Evolutionary conservation across 2,329 filamentous ascomycete genomes (phyloP).

Genomic region (Ceratocystis cacaofunesta): DNA sequence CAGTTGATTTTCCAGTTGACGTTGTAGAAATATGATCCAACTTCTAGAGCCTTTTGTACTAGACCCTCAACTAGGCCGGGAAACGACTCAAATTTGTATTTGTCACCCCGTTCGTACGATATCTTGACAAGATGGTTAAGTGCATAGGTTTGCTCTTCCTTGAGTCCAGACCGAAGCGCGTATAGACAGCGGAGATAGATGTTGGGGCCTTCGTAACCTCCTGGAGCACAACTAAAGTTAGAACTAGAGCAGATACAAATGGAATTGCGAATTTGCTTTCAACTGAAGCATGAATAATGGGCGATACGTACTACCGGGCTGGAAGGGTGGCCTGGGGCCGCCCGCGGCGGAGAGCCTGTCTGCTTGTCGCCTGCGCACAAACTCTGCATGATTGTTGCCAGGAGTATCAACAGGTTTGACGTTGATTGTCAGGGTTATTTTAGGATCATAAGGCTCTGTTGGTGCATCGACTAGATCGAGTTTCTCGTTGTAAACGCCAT

Average conservation of each 20-base stretch:
- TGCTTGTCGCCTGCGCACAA: slow-evolving; percentile 32
- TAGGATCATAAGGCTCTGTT: slow-evolving; percentile 43
- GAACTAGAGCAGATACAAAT: background rate
- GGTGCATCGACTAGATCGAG: slow-evolving; percentile 13
- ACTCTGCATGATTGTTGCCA: slow-evolving; percentile 55
- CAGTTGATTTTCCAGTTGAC: slow-evolving; percentile 71
- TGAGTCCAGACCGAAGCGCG: slow-evolving; percentile 64
- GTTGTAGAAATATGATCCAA: slow-evolving; percentile 66
- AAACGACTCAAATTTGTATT: slow-evolving; percentile 89
- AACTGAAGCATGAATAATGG: too few relatives aligned
- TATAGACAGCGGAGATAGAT: slow-evolving; percentile 84
- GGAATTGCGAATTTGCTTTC: too few relatives aligned
- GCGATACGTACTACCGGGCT: slow-evolving; percentile 45
- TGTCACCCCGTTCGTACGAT: slow-evolving; percentile 84
- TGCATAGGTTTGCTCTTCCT: slow-evolving; percentile 78
- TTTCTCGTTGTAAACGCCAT: slow-evolving; percentile 16
- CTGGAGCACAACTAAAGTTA: slow-evolving; percentile 21
- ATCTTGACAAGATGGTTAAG: slow-evolving; percentile 91
- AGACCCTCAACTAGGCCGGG: slow-evolving; percentile 76
- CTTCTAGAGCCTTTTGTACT: slow-evolving; percentile 66
- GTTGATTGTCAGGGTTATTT: slow-evolving; percentile 21
- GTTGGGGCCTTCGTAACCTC: slow-evolving; percentile 61
- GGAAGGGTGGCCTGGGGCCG: slow-evolving; percentile 32
- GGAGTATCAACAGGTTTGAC: slow-evolving; percentile 63
- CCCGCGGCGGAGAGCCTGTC: slow-evolving; percentile 28